Conservation (phyloP, 257 asterid genomes). For the Haberlea rhodopensis region DNA sequence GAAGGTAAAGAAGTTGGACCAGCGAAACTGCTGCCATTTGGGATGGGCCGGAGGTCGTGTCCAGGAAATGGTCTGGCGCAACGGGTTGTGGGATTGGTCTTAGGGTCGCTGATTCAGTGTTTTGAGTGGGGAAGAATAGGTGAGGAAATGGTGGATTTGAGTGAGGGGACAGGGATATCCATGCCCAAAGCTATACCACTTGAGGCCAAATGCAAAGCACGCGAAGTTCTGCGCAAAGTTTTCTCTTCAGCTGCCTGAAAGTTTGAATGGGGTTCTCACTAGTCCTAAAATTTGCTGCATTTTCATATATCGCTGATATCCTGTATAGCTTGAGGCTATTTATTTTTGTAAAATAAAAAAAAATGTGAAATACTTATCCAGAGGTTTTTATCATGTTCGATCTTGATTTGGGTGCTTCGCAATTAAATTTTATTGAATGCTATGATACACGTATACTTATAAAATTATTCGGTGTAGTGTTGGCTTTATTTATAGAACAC, state of each 20-base stretch:
- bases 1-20: slow-evolving; percentile 20
- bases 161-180: slow-evolving; percentile 31
- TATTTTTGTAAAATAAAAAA: too few species aligned
- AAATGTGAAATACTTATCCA: too few species aligned
- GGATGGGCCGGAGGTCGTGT: slow-evolving; percentile 45
- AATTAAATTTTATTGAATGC: too few species aligned
- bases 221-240: slow-evolving; percentile 11
- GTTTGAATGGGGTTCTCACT: not conserved
- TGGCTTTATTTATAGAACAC: too few species aligned
- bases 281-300: too few species aligned
- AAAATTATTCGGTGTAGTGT: too few species aligned
- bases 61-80: slow-evolving; percentile 38
- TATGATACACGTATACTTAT: too few species aligned
- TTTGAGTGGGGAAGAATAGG: slow-evolving; percentile 36
- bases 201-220: slow-evolving; percentile 31
- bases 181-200: slow-evolving; percentile 37
- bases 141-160: slow-evolving; percentile 27
- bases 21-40: slow-evolving; percentile 31
- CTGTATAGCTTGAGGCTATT: too few species aligned
- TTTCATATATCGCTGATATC: too few species aligned
- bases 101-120: slow-evolving; percentile 36
- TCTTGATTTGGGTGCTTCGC: too few species aligned
- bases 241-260: slow-evolving; percentile 1
- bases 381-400: too few species aligned
- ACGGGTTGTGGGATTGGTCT: slow-evolving; percentile 33